These are phyloP conservation scores for Kentomonas sorsogonicus DNA, from an alignment of 208 protist genomes.

Conservation along the genomic window DNA sequence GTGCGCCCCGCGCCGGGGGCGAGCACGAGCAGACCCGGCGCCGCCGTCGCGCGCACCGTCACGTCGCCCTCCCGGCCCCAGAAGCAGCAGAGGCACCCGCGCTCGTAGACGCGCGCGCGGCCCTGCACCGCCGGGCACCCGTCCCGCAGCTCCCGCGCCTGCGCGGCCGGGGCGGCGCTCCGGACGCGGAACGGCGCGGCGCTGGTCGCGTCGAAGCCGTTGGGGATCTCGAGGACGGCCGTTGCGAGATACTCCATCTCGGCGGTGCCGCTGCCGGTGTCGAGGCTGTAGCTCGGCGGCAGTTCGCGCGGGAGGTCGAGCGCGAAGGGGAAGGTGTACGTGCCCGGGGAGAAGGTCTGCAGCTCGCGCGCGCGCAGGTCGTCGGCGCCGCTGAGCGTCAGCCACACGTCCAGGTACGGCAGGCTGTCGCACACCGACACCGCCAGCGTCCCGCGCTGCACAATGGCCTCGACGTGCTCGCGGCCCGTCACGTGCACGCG, in stretches of 20 bases:
- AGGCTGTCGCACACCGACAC: no score
- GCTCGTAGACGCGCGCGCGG: slow-evolving; percentile 3
- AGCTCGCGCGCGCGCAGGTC: neutral
- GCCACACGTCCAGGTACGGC: neutral
- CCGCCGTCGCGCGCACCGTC: slow-evolving; percentile 3
- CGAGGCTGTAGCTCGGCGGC: slow-evolving; percentile 11
- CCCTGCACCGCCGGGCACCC: neutral
- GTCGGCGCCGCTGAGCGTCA: neutral
- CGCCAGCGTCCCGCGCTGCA: no score
- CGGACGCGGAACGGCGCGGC: slow-evolving; percentile 12
- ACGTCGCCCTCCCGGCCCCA: slow-evolving; percentile 9
- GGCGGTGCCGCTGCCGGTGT: neutral
- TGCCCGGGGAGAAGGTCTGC: slow-evolving; percentile 13
- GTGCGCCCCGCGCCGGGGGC: no score
- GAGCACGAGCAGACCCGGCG: slow-evolving; percentile 13
- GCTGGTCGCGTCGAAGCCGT: slow-evolving; percentile 11
- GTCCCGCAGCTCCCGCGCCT: neutral
- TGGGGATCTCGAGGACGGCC: slow-evolving; percentile 21
- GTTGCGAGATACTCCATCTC: slow-evolving; percentile 13
- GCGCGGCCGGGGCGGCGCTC: neutral
- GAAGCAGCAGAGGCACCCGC: slow-evolving; percentile 8
- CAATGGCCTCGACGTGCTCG: no score
- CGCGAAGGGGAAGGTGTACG: slow-evolving; percentile 19
- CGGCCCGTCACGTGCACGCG: no score
- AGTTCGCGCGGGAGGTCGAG: slow-evolving; percentile 4